phyloP scores from a whole-genome alignment of 2,329 filamentous ascomycete genomes.

The Trichophyton schoenleinii region DNA sequence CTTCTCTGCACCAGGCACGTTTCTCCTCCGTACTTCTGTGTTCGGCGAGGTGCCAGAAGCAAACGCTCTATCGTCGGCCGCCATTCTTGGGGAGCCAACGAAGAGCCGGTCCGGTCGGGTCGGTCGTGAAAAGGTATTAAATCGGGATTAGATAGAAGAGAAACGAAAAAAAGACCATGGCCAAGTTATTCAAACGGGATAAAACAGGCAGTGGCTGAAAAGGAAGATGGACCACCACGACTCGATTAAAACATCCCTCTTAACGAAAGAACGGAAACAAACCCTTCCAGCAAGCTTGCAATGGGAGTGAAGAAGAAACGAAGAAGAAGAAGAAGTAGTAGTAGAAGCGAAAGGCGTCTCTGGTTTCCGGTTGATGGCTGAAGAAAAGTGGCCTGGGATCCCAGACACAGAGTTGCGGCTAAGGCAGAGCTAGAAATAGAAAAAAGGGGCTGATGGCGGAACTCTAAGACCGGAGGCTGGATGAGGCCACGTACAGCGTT shows the following conservation, averaged over 20 bases:
- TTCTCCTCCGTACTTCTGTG: conserved; percentile 31
- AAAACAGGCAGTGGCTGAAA: not conserved
- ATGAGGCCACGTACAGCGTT: conserved; percentile 2
- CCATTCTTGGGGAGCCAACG: conserved; percentile 18
- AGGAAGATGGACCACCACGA: not conserved
- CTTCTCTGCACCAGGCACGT: conserved; percentile 26
- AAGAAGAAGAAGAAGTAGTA: not conserved
- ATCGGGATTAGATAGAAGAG: not conserved
- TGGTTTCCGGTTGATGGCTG: not conserved
- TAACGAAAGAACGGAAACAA: conserved; percentile 2
- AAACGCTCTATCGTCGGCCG: conserved; percentile 22
- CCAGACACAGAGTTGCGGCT: not conserved
- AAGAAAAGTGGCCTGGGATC: not conserved
- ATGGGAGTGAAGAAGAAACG: not conserved
- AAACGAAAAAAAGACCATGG: not conserved
- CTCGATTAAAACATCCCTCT: conserved; percentile 1
- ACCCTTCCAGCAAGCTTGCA: conserved; percentile 1
- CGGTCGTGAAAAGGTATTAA: not conserved
- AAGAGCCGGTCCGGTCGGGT: not conserved
- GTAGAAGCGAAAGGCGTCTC: not conserved
- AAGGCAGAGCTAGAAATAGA: not conserved
- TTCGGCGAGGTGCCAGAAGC: conserved; percentile 25
- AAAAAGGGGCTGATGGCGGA: conserved; percentile 1
- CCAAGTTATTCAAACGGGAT: not conserved
- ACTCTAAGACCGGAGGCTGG: not conserved